Evolutionary conservation across 306 rosid genomes (phyloP), one percentile per base, ranked within the genome.

Genomic region (Cucurbita ficifolia): DNA sequence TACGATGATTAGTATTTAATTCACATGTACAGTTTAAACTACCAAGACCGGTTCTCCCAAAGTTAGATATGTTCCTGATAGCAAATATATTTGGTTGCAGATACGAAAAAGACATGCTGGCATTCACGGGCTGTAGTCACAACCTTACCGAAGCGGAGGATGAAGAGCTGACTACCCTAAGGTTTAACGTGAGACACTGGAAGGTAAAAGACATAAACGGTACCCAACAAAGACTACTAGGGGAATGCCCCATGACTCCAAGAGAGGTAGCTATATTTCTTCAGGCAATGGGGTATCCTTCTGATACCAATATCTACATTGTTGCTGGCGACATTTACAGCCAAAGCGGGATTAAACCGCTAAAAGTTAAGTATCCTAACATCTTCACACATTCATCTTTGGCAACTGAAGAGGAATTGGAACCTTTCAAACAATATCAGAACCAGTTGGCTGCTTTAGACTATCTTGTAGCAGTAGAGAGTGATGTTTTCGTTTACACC

Each of bases 221-320:
- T 46, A 75, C 71, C n/a, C 92, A 86, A 10, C 79, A 82, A 68
- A 63, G 99, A 56, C 50, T 83, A 40, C 87, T 84, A 81, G 99
- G 99, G n/a, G 99, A 97, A 55, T 95, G 99, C 70, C 99, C 99
- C 42, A 87, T 95, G 93, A 86, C 99, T 24, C 99, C 99, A 0
- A 84, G 96, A 79, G 99, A 95, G 72, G 96, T 97, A 24, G 91
- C 96, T n/a, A n/a, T 88, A 77, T 91, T 95, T 79, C 95, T 95
- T n/a, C 87, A 91, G 88, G 96, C 99, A 80, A 86, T 95, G 92
- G 99, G 99, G 4, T 95, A 91, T 81, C 96, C 97, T 82, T 73
- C 96, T 18, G 83, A 94, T 4, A 95, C 99, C 43, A 95, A 89
- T 38, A 95, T 95, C 75, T 95, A 95, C 88, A 88, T 95, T 70